Evolutionary conservation across 257 asterid species (phyloP), one percentile per base, ranked within the genome.

Genomic region (Ajuga chamaepitys): DNA sequence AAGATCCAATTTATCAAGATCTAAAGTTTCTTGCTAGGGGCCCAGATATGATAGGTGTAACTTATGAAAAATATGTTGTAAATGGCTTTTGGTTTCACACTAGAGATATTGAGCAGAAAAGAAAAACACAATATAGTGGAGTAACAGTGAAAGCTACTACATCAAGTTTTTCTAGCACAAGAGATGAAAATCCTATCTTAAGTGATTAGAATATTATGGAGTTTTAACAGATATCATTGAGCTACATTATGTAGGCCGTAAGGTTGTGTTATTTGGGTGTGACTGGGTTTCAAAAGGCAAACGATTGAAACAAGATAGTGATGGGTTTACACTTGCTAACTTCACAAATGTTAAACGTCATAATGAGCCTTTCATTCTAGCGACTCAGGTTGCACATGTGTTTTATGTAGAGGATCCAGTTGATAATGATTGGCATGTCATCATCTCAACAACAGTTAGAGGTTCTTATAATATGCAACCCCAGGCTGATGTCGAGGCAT

Each of bases 41-140:
- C 38, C 66, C 66, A 13, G 18, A 41, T 1, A 40, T 5, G 10
- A 21, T 21, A 17, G 53, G 66, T 3, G 4, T 22, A 0, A 7
- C 53, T 5, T 60, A 60, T n/a, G 14, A 60, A 13, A 20, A 9
- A 60, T 40, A 60, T 24, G 24, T 60, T 24, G 53, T 22, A 18
- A 60, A 60, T 41, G 66, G 66, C 8, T 60, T 60, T n/a, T 21
- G 53, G 7, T 60, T 60, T 24, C 66, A 60, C 9, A 60, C 66
- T 1, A 60, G 14, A 3, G 22, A 8, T 0, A 3, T 60, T 0
- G 53, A 60, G 66, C 8, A 0, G 1, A 21, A 7, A 0, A 60
- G 66, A 60, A 60, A 60, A 40, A 60, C 53, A 3, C 66, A 60
- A 60, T 38, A 60, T 22, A 40, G 53, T 41, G 66, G 66, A 60